Base-by-base conservation (phyloP, 2,329 filamentous ascomycete genomes). In the Monosporascus sp. region DNA sequence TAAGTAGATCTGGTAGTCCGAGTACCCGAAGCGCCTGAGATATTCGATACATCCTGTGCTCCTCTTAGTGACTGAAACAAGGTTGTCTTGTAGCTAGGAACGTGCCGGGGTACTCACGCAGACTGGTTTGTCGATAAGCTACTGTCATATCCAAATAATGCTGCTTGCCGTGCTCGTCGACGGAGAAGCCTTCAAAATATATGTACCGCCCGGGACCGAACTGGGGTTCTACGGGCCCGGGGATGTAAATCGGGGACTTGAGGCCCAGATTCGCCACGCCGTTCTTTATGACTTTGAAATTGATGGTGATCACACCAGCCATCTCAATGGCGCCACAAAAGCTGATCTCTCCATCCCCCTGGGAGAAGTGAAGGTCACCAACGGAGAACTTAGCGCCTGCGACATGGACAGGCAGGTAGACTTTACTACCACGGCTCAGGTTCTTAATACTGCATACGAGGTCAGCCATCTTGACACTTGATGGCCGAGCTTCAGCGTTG, bases 241-340 rank as follows among this genome's bases (percentile, higher is more conserved):
- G 90, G 36, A 90, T 80, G 74, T 92, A 96, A 50, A 96, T 88
- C 0, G 91, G 91, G 7, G 83, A 87, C 70, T 91, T 92, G 73
- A 95, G 85, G 0, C 80, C 86, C 50, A 96, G 73, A 36, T 90
- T 81, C 45, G 77, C 78, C 66, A 95, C 80, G 20, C 91, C 92
- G 59, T 84, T 80, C 69, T 94, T 95, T 77, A 96, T 85, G 17
- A 96, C 88, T 49, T 83, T 85, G 76, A 96, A 92, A 64, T 94
- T 96, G 71, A 96, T 82, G 3, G 91, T 96, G 62, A 96, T 96
- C 44, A 90, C 77, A 5, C 91, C 91, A 0, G 91, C 90, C 89
- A 97, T 97, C 70, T 97, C 92, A 63, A 96, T 97, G 6, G 91
- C 92, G 20, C 88, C 88, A 59, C 88, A 91, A 67, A 91, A 97